phyloP scores from a whole-genome alignment of 257 asterid genomes.

The Fraxinus anomala region DNA sequence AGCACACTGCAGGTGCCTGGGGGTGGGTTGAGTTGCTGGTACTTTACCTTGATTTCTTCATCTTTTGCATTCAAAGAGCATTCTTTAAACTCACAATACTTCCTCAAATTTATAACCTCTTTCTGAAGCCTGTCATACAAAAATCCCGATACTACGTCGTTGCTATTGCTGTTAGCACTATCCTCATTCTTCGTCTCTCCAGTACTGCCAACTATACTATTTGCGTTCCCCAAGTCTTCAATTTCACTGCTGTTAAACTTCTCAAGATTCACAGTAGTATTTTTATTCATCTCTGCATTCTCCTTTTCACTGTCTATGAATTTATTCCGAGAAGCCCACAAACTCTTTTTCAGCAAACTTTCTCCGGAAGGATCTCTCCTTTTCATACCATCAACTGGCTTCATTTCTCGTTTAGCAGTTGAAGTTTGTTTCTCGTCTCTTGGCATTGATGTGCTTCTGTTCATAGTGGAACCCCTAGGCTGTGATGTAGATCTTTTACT shows the following conservation, averaged over 20 bases:
- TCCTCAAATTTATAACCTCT: constrained; percentile 76
- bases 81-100: constrained; percentile 58
- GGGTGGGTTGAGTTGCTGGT: neutral
- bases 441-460: constrained; percentile 38
- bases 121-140: constrained; percentile 84
- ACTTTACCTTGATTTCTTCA: constrained; percentile 71
- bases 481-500: constrained; percentile 66
- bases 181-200: constrained; percentile 11
- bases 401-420: constrained; percentile 29
- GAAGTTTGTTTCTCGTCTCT: constrained; percentile 28
- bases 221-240: constrained; percentile 32
- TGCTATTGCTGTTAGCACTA: constrained; percentile 30
- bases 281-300: constrained; percentile 53
- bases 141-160: constrained; percentile 78
- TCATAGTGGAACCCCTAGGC: constrained; percentile 56
- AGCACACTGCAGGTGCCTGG: neutral
- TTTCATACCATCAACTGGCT: constrained; percentile 28
- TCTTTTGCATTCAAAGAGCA: constrained; percentile 57
- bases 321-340: constrained; percentile 68
- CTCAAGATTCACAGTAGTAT: constrained; percentile 26
- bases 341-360: constrained; percentile 40
- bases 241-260: constrained; percentile 27
- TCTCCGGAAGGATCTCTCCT: constrained; percentile 46
- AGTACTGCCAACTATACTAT: constrained; percentile 2
- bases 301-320: constrained; percentile 61